These are phyloP conservation scores for Saprolegnia parasitica DNA, from an alignment of 352 stramenopile species.

Conservation along the genomic window DNA sequence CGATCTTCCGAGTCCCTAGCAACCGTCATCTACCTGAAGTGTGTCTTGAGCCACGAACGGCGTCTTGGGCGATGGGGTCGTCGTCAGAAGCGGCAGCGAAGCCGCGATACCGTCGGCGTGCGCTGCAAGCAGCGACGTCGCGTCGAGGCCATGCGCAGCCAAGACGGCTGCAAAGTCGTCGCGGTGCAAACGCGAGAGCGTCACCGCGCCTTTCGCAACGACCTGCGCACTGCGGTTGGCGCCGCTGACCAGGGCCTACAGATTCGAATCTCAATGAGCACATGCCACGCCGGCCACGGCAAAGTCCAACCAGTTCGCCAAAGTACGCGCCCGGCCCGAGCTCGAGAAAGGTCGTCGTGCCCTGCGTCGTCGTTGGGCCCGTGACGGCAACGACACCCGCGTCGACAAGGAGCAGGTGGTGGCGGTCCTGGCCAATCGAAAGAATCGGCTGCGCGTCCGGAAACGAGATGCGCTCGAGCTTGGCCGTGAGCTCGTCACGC, in stretches of 20 bases:
- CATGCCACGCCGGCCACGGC: no score
- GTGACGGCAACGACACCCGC: background rate
- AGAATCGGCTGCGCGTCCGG: background rate
- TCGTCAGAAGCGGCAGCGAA: background rate
- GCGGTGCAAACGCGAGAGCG: background rate
- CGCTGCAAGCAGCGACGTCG: background rate
- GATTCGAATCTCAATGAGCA: no score
- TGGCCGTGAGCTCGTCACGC: background rate
- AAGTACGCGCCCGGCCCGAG: background rate
- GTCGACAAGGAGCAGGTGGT: background rate
- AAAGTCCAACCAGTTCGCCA: conserved; percentile 16
- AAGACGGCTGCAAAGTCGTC: background rate
- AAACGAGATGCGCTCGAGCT: background rate
- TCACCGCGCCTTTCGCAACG: background rate
- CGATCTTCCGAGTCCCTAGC: no score
- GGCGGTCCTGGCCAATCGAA: background rate
- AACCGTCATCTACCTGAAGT: background rate
- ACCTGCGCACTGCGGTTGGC: background rate
- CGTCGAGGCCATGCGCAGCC: background rate
- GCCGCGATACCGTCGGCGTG: background rate
- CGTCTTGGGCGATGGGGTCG: background rate
- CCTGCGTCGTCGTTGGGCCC: conserved; percentile 6
- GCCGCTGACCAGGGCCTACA: conserved; percentile 8
- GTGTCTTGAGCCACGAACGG: background rate
- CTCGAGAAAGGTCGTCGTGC: background rate